Conservation (phyloP, 331 rosid species). For the Pyrus hybrid region DNA sequence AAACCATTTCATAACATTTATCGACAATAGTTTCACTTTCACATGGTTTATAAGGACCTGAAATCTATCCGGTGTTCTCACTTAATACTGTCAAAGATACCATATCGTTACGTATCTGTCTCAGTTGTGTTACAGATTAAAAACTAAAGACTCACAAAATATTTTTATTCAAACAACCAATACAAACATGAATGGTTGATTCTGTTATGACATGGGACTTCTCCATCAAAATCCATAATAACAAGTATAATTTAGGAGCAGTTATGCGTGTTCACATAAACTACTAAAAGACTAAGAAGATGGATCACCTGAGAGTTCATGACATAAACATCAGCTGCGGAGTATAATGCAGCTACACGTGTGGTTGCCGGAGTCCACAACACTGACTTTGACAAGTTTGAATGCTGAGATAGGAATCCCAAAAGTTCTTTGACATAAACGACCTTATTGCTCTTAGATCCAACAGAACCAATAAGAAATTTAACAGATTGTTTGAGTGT, state of each 20-base stretch:
- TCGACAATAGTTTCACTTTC: not conserved
- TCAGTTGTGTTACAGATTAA: not conserved
- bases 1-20: not conserved
- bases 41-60: not conserved
- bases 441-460: slow-evolving; percentile 95
- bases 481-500: slow-evolving; percentile 40
- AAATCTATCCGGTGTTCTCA: not conserved
- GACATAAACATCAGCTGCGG: slow-evolving; percentile 91
- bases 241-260: not conserved
- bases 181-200: not conserved
- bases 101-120: not conserved
- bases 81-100: not conserved
- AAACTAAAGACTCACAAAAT: not conserved
- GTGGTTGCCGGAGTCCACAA: slow-evolving; percentile 93
- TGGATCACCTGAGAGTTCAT: slow-evolving; percentile 86
- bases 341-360: slow-evolving; percentile 78
- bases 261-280: too few species aligned
- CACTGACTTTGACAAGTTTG: slow-evolving; percentile 72
- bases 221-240: not conserved
- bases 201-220: not conserved
- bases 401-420: slow-evolving; percentile 50
- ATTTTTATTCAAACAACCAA: not conserved
- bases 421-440: slow-evolving; percentile 72
- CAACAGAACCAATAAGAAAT: slow-evolving; percentile 85
- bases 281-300: not conserved